These are phyloP conservation scores for Brassica carinata DNA, from an alignment of 345 rosid species.

Conservation along the genomic window DNA sequence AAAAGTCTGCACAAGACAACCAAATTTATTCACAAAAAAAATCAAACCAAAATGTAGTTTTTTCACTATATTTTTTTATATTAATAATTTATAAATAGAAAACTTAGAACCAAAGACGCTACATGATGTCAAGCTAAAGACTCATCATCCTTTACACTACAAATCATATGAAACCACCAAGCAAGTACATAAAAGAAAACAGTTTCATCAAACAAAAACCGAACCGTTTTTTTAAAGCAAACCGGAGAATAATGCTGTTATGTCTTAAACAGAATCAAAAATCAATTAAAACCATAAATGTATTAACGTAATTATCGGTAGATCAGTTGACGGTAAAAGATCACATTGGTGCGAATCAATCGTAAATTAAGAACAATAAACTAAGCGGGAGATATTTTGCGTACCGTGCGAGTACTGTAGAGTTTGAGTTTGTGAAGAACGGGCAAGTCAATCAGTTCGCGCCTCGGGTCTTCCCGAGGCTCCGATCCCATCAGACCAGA, in stretches of 20 bases:
- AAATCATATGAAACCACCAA: not conserved
- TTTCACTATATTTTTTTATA: not conserved
- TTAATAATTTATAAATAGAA: not conserved
- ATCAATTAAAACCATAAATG: not conserved
- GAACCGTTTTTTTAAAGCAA: constrained; percentile 4
- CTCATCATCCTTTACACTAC: constrained; percentile 23
- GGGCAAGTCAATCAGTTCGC: constrained; percentile 40
- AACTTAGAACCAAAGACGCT: constrained; percentile 25
- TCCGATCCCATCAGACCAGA: constrained; percentile 47
- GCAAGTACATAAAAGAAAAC: not conserved
- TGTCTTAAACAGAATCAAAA: not conserved
- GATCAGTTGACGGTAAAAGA: not conserved
- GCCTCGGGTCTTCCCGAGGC: constrained; percentile 39
- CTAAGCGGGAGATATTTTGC: not conserved
- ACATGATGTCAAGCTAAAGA: constrained; percentile 32
- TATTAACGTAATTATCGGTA: constrained; percentile 2
- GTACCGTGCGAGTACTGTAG: constrained; percentile 80
- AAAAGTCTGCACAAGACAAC: constrained; percentile 53
- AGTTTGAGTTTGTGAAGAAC: constrained; percentile 79
- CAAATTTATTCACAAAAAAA: not conserved
- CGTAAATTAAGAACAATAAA: not conserved
- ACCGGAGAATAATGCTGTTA: not conserved
- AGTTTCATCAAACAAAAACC: not conserved
- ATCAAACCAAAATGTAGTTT: not conserved
- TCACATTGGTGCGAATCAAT: constrained; percentile 4